Evolutionary conservation across 2,329 filamentous ascomycete genomes (phyloP), one percentile per base, ranked within the genome.

Genomic region (Stachybotrys chartarum): DNA sequence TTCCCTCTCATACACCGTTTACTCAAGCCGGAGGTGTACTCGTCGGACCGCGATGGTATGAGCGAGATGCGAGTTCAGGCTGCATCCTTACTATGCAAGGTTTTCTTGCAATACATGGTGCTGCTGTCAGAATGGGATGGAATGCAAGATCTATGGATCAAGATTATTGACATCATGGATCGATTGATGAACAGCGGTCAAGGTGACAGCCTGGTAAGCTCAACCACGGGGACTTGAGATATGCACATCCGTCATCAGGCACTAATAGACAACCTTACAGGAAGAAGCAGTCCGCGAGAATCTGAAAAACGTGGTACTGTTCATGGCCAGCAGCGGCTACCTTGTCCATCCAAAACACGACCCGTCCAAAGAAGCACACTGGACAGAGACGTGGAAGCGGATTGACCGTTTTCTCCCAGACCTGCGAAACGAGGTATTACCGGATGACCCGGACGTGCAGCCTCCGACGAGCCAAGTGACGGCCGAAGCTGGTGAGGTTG

Each of bases 281-380:
- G 91, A 96, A 72, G 94, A 99, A 76, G 93, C 94, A 12, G 91
- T 97, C 3, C 89, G 90, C 1, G 94, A 99, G 72, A 94, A 91
- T 61, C 76, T 99, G 56, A 99, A 99, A 74, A 99, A 99, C 61
- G 91, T 97, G 53, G 77, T 97, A 30, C 79, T 99, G 10, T 94
- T 99, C 64, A 96, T 99, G 91, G 86, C 89, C 6, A 94, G 87
- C 68, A 92, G 88, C 52, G 92, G 89, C 42, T 92, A 90, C 64
- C 81, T 99, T 6, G 85, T 90, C 0, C 82, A 89, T 1, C 90
- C 90, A 12, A 77, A 72, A 59, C 72, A 79, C 62, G 79, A 86
- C 59, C 66, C 77, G 1, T 75, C 73, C 6, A 80, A 81, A 63
- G 78, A 78, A 67, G 78, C 76, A 64, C 73, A 85, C 17, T 86